phyloP scores from a whole-genome alignment of 345 rosid species.

The Eucalyptus cloeziana region DNA sequence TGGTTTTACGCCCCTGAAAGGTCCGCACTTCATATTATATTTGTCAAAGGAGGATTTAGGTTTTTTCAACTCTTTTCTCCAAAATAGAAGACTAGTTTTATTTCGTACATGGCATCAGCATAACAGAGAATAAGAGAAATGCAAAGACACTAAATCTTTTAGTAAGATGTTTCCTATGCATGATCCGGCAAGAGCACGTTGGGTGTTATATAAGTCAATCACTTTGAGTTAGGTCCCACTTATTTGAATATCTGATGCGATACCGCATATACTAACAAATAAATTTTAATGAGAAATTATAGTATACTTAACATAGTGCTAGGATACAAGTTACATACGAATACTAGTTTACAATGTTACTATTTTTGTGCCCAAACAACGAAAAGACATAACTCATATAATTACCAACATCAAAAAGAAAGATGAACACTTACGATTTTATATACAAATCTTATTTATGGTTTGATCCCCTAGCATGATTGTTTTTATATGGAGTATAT shows the following conservation, averaged over 20 bases:
- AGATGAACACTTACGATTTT: too few species aligned
- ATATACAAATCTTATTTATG: too few species aligned
- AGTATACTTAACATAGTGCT: background rate
- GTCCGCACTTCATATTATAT: background rate
- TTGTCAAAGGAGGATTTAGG: background rate
- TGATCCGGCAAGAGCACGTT: background rate
- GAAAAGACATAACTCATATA: background rate
- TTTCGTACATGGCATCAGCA: background rate
- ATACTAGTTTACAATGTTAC: background rate
- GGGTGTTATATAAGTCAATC: background rate
- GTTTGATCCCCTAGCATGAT: too few species aligned
- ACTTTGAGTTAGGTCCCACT: background rate
- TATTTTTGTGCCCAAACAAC: background rate
- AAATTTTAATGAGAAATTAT: too few species aligned
- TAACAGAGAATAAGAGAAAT: background rate
- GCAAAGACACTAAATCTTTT: background rate
- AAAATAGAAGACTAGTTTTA: background rate
- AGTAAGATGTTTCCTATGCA: too few species aligned
- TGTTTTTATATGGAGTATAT: too few species aligned
- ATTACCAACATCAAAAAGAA: background rate
- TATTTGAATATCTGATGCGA: background rate
- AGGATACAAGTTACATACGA: background rate
- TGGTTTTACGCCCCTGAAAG: background rate
- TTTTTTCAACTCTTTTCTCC: too few species aligned
- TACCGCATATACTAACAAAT: background rate